phyloP scores from a whole-genome alignment of 345 rosid genomes.

The Acer negundo region DNA sequence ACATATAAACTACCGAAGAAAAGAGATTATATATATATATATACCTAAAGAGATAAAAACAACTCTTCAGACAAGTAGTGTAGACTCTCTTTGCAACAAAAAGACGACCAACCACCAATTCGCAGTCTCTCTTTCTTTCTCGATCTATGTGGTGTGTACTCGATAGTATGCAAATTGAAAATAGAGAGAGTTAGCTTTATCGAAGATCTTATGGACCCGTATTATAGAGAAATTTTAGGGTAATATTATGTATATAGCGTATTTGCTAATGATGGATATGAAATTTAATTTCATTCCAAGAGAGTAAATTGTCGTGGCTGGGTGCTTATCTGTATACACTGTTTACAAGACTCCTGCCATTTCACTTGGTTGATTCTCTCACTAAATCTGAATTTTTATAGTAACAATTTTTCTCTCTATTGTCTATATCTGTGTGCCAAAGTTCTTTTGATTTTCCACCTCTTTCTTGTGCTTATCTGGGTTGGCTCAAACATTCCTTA shows the following conservation, averaged over 20 bases:
- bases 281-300: slow-evolving; percentile 15
- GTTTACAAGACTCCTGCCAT: not conserved
- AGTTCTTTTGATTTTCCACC: not conserved
- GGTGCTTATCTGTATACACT: slow-evolving; percentile 8
- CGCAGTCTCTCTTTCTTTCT: not conserved
- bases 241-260: not conserved
- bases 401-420: not conserved
- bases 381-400: slow-evolving; percentile 13
- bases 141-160: not conserved
- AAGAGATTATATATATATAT: too few species aligned
- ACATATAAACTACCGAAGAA: too few species aligned
- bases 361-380: slow-evolving; percentile 1
- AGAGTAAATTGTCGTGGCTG: slow-evolving; percentile 22
- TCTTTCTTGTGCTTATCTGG: not conserved
- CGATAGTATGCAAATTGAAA: not conserved
- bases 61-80: too few species aligned
- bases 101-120: too few species aligned
- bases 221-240: not conserved
- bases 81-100: too few species aligned
- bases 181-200: not conserved
- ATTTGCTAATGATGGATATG: slow-evolving; percentile 14
- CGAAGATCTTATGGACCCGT: not conserved
- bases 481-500: not conserved
- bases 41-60: too few species aligned
- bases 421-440: not conserved